A percentile compares a stretch with the other conserved stretches of the same genome.
phyloP scores from a whole-genome alignment of 2,329 filamentous ascomycete genomes.

The Zasmidium angulare region DNA sequence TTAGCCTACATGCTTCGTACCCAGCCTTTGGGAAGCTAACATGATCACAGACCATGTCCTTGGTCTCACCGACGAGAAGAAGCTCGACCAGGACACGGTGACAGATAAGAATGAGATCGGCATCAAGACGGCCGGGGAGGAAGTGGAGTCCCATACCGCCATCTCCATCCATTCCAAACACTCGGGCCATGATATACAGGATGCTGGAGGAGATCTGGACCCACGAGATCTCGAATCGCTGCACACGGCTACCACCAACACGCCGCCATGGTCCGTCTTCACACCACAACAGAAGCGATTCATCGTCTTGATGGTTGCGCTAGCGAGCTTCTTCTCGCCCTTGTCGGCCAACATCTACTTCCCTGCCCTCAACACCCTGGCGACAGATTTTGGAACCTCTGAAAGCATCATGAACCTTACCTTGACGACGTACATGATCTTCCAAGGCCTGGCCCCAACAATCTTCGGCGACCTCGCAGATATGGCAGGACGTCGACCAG shows the following conservation, averaged over 20 bases:
- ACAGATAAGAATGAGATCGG: not conserved
- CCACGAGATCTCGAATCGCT: slow-evolving; percentile 22
- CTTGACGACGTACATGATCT: slow-evolving; percentile 60
- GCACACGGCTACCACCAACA: slow-evolving; percentile 15
- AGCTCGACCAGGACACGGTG: too few relatives aligned
- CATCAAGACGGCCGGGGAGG: not conserved
- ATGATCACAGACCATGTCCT: too few relatives aligned
- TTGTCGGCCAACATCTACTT: slow-evolving; percentile 56
- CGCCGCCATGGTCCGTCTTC: slow-evolving; percentile 35
- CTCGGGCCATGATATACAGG: not conserved
- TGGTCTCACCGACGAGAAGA: too few relatives aligned
- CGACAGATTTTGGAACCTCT: slow-evolving; percentile 48
- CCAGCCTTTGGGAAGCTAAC: too few relatives aligned
- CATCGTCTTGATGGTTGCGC: slow-evolving; percentile 51
- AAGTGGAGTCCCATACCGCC: not conserved
- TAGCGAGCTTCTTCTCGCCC: slow-evolving; percentile 55
- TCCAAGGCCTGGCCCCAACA: slow-evolving; percentile 48
- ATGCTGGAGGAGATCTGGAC: not conserved
- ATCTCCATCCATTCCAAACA: not conserved
- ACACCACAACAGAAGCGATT: slow-evolving; percentile 43
- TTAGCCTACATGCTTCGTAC: too few relatives aligned
- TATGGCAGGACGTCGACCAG: slow-evolving; percentile 24
- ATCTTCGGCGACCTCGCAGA: slow-evolving; percentile 26
- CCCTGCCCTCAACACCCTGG: slow-evolving; percentile 52
- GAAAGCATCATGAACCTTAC: slow-evolving; percentile 48